phyloP scores from a whole-genome alignment of 2,329 filamentous ascomycete genomes.

The Lomentospora prolificans region DNA sequence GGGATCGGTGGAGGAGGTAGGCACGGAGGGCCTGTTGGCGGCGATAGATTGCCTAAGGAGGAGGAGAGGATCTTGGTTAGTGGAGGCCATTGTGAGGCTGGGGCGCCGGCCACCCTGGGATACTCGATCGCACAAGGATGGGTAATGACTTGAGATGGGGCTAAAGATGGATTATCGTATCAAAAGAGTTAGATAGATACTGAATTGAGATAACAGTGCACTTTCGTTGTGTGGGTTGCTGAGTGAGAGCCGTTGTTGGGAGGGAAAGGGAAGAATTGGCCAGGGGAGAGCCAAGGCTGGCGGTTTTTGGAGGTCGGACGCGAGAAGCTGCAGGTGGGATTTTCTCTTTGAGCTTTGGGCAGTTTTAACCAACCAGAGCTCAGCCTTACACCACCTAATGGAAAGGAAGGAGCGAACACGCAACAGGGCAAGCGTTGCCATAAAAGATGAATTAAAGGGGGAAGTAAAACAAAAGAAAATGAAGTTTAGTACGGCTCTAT shows the following conservation, averaged over 20 bases:
- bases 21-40: constrained; percentile 56
- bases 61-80: constrained; percentile 66
- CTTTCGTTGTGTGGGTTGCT: no score
- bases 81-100: constrained; percentile 30
- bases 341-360: not conserved
- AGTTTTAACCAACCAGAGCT: not conserved
- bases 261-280: not conserved
- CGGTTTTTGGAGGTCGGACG: not conserved
- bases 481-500: no score
- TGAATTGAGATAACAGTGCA: no score
- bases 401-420: not conserved
- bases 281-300: not conserved
- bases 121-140: not conserved
- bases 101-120: not conserved
- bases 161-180: not conserved
- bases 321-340: not conserved
- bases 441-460: constrained; percentile 3
- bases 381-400: not conserved
- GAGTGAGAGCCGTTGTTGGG: not conserved
- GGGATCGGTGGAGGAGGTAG: constrained; percentile 60
- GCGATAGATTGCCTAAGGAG: constrained; percentile 78
- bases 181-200: no score
- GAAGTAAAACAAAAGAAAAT: not conserved
- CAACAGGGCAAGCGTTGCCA: not conserved
- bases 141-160: not conserved